Evolutionary conservation across 371 early-diverging fungal genomes (phyloP).

Genomic region (Actinomortierella wolfii): DNA sequence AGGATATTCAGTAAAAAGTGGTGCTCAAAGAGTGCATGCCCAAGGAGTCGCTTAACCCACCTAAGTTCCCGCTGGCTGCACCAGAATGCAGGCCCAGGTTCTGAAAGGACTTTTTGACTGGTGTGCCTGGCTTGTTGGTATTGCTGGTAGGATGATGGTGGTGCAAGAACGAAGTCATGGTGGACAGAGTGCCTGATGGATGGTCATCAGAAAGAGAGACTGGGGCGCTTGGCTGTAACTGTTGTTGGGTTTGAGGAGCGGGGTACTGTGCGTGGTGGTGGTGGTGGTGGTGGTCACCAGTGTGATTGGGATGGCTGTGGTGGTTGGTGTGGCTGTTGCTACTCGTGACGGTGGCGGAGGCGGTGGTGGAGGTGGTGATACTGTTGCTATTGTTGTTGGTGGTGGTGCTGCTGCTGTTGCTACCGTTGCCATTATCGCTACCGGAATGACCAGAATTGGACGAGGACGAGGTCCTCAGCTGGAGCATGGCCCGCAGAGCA

Average conservation of each 20-base stretch:
- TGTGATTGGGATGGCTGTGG: not conserved
- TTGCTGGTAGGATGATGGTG: too few species aligned
- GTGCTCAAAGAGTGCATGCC: not conserved
- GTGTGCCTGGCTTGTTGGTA: not conserved
- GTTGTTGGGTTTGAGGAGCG: too few species aligned
- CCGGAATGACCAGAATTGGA: too few species aligned
- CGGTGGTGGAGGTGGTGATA: too few species aligned
- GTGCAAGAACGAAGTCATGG: too few species aligned
- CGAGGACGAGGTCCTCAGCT: slow-evolving; percentile 17
- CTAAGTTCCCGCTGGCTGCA: slow-evolving; percentile 68
- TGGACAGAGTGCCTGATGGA: too few species aligned
- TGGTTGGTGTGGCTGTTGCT: not conserved
- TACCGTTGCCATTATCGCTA: not conserved
- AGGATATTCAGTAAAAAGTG: too few species aligned
- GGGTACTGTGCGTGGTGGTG: not conserved
- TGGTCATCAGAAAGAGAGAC: too few species aligned
- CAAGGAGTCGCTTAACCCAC: slow-evolving; percentile 39
- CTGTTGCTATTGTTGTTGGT: not conserved
- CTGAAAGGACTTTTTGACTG: slow-evolving; percentile 13
- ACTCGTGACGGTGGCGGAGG: not conserved
- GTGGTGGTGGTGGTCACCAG: not conserved
- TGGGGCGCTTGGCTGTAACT: too few species aligned
- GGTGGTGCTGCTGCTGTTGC: not conserved
- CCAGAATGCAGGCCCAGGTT: slow-evolving; percentile 67
- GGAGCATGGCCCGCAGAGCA: slow-evolving; percentile 35